Base-by-base conservation (phyloP, 306 rosid species). In the Delonix regia region DNA sequence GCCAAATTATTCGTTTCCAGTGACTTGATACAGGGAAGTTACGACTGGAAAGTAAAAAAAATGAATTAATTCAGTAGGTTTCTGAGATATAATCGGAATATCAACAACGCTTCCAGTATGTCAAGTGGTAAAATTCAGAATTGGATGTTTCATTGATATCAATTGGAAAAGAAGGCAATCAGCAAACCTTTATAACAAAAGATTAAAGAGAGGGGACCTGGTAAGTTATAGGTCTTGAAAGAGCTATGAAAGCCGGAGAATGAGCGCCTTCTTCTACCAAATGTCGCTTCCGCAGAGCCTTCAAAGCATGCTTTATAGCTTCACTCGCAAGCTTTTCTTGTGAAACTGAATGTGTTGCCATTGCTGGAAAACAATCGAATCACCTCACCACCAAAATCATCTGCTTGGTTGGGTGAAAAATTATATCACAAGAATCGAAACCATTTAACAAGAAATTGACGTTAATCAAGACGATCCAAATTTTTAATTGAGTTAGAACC, bases 211-310 rank as follows among this genome's bases (percentile, higher is more conserved):
- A 83, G 70, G 48, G 28, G 1, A 87, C 94, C 92, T 88, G 92
- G 36, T 80, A 79, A 52, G 71, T 78, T 24, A 88, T 83, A 4
- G 90, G 94, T 59, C 82, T 82, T 15, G 89, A 82, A 48, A 90
- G 86, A 28, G 94, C 92, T 38, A 63, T 70, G 48, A 83, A 75
- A 27, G 94, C 89, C 1, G 90, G 90, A 80, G 82, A 84, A 84
- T 90, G 94, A 78, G 94, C 94, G 3, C 88, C 90, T 88, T 90
- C 94, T 79, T 90, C 89, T 4, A 77, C 52, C 81, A 88, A 83
- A 85, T 85, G 94, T 49, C 94, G 90, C 76, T 83, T 80, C 61
- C 90, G 83, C 39, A 88, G 87, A 55, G 92, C 84, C 82, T 71
- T 86, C 65, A 88, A 76, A 6, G 92, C 92, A 83, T 90, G 89